Base-by-base conservation (phyloP, 306 rosid species). In the Hippophae gyantsensis region DNA sequence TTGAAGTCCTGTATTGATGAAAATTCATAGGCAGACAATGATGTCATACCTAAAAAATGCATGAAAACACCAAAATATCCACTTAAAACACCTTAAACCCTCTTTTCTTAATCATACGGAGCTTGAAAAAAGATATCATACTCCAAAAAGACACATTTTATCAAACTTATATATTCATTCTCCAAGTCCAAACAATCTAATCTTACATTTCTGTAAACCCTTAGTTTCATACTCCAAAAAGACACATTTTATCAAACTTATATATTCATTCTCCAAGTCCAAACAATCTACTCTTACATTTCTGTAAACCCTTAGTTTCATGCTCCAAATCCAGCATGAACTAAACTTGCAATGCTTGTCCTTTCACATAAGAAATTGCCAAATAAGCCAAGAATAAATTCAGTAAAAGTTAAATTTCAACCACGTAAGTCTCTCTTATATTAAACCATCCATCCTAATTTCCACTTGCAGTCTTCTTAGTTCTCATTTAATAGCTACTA, bases 221-320 rank as follows among this genome's bases (percentile, higher is more conserved):
- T 52, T 13, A 32, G 32, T 45, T 25, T 27, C 5, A 4, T 46
- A 12, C 13, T 46, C 9, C 49, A 8, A 9, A 12, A 13, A 42
- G 58, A 43, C 8, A 57, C 7, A 42, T 12, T 41, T 46, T 56
- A n/a, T 41, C 26, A 25, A 43, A 43, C 13, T 47, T 26, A 5
- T 58, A 32, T 58, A 58, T n/a, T 38, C 0, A 59, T 50, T 49
- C 71, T 58, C 49, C 51, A 58, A 66, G 38, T 57, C 62, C 48
- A 49, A 61, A 40, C 55, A 62, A 13, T 40, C 13, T 48, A 40
- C 42, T 63, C 46, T 40, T 23, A 51, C 18, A 12, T 67, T 50
- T 43, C 60, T 8, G 57, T 27, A 27, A 38, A 54, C n/a, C 54
- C 49, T 52, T 13, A 32, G 32, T 45, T 25, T 12, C 46, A 47